Conservation (phyloP, 2,329 filamentous ascomycete species). For the Chaetomium globosum region DNA sequence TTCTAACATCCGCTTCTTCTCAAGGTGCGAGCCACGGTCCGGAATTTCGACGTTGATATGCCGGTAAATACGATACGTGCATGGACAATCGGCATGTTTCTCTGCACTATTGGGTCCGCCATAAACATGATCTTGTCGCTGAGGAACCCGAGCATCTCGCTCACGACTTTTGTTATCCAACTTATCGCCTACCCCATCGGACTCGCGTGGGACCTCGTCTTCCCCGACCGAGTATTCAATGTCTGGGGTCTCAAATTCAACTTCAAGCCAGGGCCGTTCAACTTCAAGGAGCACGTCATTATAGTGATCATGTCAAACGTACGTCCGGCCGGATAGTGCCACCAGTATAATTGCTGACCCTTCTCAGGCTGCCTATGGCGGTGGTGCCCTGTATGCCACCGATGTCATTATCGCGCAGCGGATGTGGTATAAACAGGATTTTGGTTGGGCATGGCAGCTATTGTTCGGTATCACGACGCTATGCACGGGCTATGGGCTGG, state of each 20-base stretch:
- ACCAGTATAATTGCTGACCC: slow-evolving; percentile 26
- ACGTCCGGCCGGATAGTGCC: slow-evolving; percentile 37
- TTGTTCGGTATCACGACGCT: slow-evolving; percentile 63
- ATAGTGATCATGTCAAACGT: slow-evolving; percentile 68
- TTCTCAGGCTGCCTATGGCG: slow-evolving; percentile 57
- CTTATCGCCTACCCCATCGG: slow-evolving; percentile 64
- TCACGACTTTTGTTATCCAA: slow-evolving; percentile 65
- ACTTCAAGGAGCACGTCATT: slow-evolving; percentile 64
- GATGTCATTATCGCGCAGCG: slow-evolving; percentile 56
- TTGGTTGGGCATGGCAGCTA: slow-evolving; percentile 62
- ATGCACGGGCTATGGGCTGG: slow-evolving; percentile 65
- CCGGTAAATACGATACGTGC: slow-evolving; percentile 67
- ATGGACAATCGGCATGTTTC: slow-evolving; percentile 63
- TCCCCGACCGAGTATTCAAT: slow-evolving; percentile 56
- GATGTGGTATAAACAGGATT: slow-evolving; percentile 60
- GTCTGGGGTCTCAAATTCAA: slow-evolving; percentile 59
- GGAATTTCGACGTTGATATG: slow-evolving; percentile 66
- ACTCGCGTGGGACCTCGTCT: slow-evolving; percentile 56
- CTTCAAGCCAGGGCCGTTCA: slow-evolving; percentile 60
- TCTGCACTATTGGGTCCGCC: slow-evolving; percentile 64
- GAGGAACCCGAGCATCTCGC: slow-evolving; percentile 60
- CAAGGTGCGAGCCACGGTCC: slow-evolving; percentile 65
- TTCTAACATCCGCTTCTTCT: slow-evolving; percentile 33
- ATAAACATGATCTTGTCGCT: slow-evolving; percentile 64
- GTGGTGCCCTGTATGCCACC: slow-evolving; percentile 60